Evolutionary conservation across 306 rosid genomes (phyloP).

Genomic region (Phaseolus lunatus): DNA sequence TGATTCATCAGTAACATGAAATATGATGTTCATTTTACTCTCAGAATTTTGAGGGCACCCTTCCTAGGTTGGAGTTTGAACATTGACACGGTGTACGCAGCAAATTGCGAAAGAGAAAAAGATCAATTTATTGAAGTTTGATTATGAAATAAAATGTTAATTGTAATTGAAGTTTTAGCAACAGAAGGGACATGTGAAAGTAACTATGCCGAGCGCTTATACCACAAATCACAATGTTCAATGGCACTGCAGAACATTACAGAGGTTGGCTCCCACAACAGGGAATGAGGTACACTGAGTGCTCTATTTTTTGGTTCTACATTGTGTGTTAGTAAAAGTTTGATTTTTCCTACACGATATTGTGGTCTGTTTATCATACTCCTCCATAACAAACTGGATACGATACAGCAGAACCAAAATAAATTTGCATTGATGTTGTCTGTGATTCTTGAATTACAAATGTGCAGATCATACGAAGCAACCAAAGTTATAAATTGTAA

Average conservation of each 20-base stretch:
- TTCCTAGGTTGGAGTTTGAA: background rate
- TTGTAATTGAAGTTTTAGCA: background rate
- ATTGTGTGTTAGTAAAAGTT: background rate
- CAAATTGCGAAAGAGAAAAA: conserved; percentile 1
- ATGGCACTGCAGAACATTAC: background rate
- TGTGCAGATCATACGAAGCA: background rate
- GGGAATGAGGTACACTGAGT: background rate
- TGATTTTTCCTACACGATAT: background rate
- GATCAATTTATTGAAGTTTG: conserved; percentile 20
- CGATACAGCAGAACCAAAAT: background rate
- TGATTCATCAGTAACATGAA: conserved; percentile 27
- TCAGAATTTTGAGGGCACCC: conserved; percentile 28
- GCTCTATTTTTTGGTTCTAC: conserved; percentile 7
- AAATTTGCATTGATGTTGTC: background rate
- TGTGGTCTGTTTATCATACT: background rate
- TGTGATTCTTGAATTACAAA: background rate
- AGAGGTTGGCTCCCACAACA: background rate
- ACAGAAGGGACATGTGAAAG: background rate
- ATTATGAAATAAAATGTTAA: conserved; percentile 4
- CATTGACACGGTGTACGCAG: background rate
- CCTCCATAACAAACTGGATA: background rate
- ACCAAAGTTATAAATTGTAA: background rate
- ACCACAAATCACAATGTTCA: background rate
- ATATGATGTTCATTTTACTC: conserved; percentile 1
- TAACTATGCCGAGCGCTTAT: background rate